Conservation (phyloP, 2,329 filamentous ascomycete species). For the Didymellaceae sp. region DNA sequence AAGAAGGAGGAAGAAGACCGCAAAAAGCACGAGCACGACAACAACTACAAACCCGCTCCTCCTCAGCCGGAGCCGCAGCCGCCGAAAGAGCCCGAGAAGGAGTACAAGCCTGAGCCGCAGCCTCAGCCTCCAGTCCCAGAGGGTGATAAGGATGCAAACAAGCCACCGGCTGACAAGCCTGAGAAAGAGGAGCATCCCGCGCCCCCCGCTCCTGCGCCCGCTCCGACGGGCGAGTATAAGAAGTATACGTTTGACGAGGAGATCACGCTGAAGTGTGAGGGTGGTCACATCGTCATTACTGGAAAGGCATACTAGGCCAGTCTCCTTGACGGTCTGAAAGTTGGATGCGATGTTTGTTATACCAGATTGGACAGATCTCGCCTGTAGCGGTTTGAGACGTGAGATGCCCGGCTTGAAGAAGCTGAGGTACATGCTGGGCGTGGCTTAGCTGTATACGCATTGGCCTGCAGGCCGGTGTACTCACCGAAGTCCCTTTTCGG, state of each 20-base stretch:
- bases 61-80: conserved; percentile 1
- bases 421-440: too few species aligned
- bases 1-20: not conserved
- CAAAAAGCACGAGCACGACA: not conserved
- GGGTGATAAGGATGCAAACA: not conserved
- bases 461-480: too few species aligned
- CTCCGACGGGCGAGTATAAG: not conserved
- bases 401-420: too few species aligned
- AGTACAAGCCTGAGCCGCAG: not conserved
- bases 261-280: conserved; percentile 23
- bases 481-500: too few species aligned
- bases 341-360: too few species aligned
- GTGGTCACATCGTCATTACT: conserved; percentile 19
- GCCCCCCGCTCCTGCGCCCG: too few species aligned
- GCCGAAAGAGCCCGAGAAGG: not conserved
- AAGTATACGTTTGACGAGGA: conserved; percentile 21
- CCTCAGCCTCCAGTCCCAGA: conserved; percentile 2
- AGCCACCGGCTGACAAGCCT: not conserved
- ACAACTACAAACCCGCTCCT: conserved; percentile 3
- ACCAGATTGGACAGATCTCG: too few species aligned
- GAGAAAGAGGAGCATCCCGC: conserved; percentile 12
- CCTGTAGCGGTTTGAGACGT: too few species aligned
- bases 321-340: not conserved
- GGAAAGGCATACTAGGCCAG: conserved; percentile 6
- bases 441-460: too few species aligned